phyloP scores from a whole-genome alignment of 139 green algal species.

The Raphidocelis subcapitata region DNA sequence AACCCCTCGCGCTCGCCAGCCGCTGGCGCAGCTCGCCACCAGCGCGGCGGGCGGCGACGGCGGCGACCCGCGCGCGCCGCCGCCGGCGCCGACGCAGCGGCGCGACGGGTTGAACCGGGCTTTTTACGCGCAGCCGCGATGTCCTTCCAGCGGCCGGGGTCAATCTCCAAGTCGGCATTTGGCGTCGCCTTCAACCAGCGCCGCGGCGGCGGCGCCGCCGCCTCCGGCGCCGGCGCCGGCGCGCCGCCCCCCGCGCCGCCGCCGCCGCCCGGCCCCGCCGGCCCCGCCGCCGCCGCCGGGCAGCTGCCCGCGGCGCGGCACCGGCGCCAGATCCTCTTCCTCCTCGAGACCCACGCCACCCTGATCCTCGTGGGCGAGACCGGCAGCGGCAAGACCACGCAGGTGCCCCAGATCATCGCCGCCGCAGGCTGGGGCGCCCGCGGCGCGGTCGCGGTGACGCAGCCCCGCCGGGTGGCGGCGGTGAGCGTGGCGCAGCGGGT shows the following conservation, averaged over 20 bases:
- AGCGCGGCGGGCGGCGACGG: too few species aligned
- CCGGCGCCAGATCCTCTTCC: conserved; percentile 70
- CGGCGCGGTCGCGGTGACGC: conserved; percentile 68
- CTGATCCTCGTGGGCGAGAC: conserved; percentile 93
- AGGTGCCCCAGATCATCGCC: conserved; percentile 78
- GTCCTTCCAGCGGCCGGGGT: conserved; percentile 28
- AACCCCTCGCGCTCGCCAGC: too few species aligned
- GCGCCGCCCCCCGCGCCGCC: neutral
- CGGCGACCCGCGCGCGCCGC: too few species aligned
- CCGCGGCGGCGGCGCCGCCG: too few species aligned
- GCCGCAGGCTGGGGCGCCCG: conserved; percentile 54
- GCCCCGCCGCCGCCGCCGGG: neutral
- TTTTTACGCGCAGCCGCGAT: too few species aligned
- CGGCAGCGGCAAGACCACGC: conserved; percentile 90
- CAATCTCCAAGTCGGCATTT: conserved; percentile 13
- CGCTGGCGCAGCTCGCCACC: too few species aligned
- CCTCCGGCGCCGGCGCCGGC: neutral
- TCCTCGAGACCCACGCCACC: conserved; percentile 71
- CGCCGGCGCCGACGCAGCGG: too few species aligned
- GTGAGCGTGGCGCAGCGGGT: conserved; percentile 78
- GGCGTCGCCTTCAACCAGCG: conserved; percentile 30
- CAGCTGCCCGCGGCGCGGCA: conserved; percentile 34
- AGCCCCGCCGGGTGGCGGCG: conserved; percentile 85
- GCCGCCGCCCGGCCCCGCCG: neutral
- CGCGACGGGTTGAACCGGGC: too few species aligned